Percentiles rank a stretch among this genome's conserved stretches.
Evolutionary conservation across 441 rosid species (phyloP).

Genomic region (Erodium moschatum): DNA sequence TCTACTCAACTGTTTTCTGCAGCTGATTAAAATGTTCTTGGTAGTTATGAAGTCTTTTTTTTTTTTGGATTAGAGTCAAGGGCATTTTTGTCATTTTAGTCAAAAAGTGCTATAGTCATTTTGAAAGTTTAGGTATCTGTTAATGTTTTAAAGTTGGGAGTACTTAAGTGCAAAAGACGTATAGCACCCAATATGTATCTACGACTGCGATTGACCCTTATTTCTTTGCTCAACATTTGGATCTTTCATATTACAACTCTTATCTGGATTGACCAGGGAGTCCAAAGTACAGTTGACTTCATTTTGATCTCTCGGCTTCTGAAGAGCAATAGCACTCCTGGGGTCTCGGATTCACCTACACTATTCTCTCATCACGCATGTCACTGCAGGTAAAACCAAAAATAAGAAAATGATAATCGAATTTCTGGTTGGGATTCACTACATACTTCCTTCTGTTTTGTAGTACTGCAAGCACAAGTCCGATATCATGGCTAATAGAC

Average conservation of each 20-base stretch:
- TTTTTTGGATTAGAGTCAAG: no score
- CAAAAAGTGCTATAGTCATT: no score
- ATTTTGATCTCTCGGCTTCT: slow-evolving; percentile 49
- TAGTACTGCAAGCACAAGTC: slow-evolving; percentile 45
- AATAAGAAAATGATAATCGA: neutral
- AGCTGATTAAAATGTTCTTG: no score
- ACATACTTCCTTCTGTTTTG: slow-evolving; percentile 9
- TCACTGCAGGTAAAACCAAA: slow-evolving; percentile 53
- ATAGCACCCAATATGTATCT: no score
- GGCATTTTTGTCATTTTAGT: no score
- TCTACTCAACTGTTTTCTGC: no score
- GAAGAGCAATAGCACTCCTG: slow-evolving; percentile 30
- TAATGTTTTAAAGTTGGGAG: no score
- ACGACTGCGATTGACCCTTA: no score
- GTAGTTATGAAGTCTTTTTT: no score
- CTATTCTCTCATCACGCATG: slow-evolving; percentile 74
- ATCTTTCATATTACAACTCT: slow-evolving; percentile 11
- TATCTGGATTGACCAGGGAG: slow-evolving; percentile 40
- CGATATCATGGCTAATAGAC: slow-evolving; percentile 65
- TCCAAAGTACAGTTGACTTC: slow-evolving; percentile 53
- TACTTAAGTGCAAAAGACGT: no score
- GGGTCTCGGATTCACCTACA: slow-evolving; percentile 31
- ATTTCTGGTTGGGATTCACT: neutral
- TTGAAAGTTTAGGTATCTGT: no score
- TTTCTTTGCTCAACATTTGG: slow-evolving; percentile 7